A percentile compares a stretch with the other conserved stretches of the same genome.
Evolutionary conservation across 306 rosid genomes (phyloP).

Genomic region (Medicago lupulina): DNA sequence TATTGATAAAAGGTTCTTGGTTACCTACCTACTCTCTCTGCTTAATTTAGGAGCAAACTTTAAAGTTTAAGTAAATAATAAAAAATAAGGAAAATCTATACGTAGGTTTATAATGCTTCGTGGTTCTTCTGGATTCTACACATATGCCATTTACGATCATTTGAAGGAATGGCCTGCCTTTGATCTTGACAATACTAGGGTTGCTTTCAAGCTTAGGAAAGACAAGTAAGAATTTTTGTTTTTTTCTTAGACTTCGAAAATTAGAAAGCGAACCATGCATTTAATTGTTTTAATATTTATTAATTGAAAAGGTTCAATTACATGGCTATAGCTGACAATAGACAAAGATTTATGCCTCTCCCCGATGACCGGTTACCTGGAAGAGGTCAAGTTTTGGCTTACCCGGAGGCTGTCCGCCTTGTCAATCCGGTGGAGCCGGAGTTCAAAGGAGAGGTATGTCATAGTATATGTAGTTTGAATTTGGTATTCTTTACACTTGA

Average conservation of each 20-base stretch:
- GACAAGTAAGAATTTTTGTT: constrained; percentile 56
- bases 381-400: constrained; percentile 65
- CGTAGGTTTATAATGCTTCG: constrained; percentile 70
- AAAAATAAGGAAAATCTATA: not conserved
- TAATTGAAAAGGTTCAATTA: constrained; percentile 68
- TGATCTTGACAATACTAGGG: constrained; percentile 70
- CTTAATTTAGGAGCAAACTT: not conserved
- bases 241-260: no score
- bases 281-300: not conserved
- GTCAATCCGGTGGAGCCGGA: constrained; percentile 75
- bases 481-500: no score
- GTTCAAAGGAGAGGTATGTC: constrained; percentile 72
- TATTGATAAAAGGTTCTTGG: constrained; percentile 79
- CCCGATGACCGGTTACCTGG: constrained; percentile 72
- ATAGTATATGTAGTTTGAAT: no score
- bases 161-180: constrained; percentile 81
- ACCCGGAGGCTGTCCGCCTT: constrained; percentile 82
- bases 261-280: no score
- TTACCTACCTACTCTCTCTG: not conserved
- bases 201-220: constrained; percentile 75
- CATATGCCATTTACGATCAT: constrained; percentile 75
- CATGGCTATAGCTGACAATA: constrained; percentile 75
- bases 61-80: not conserved
- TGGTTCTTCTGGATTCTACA: constrained; percentile 78
- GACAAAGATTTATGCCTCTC: constrained; percentile 87